Conservation (phyloP, 2,329 filamentous ascomycete genomes). For the Exutisphaerella laricina region DNA sequence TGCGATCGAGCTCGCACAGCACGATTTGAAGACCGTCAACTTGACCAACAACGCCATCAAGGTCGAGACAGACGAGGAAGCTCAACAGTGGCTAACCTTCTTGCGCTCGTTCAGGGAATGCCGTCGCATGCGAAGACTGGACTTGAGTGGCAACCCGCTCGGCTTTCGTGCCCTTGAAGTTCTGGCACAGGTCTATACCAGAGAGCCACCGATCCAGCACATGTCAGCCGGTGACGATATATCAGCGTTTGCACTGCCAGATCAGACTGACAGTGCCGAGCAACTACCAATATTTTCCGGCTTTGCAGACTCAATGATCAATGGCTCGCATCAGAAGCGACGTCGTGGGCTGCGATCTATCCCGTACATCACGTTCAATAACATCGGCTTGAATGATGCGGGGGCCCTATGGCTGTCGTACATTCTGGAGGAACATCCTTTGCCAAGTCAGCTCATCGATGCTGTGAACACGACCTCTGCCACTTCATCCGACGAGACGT, state of each 20-base stretch:
- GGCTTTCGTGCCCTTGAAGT: slow-evolving; percentile 43
- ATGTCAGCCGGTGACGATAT: slow-evolving; percentile 23
- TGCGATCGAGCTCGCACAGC: slow-evolving; percentile 38
- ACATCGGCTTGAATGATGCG: slow-evolving; percentile 34
- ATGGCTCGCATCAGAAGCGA: slow-evolving; percentile 15
- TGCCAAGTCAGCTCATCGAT: slow-evolving; percentile 34
- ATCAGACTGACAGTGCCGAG: slow-evolving; percentile 14
- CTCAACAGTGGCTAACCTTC: slow-evolving; percentile 41
- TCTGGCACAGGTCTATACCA: slow-evolving; percentile 39
- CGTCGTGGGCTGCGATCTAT: slow-evolving; percentile 37
- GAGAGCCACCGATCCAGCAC: slow-evolving; percentile 31
- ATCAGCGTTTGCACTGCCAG: slow-evolving; percentile 24
- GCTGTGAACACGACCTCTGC: slow-evolving; percentile 31
- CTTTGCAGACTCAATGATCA: slow-evolving; percentile 16
- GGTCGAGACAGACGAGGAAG: slow-evolving; percentile 35
- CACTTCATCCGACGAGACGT: slow-evolving; percentile 28
- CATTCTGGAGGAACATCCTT: slow-evolving; percentile 36
- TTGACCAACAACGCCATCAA: slow-evolving; percentile 43
- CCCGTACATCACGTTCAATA: slow-evolving; percentile 36
- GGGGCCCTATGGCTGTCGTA: slow-evolving; percentile 40
- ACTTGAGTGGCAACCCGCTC: slow-evolving; percentile 41
- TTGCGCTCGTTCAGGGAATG: slow-evolving; percentile 41
- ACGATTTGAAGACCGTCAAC: slow-evolving; percentile 44
- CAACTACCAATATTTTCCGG: slow-evolving; percentile 1
- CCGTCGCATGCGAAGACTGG: slow-evolving; percentile 40